Evolutionary conservation across 805 yeast species (phyloP).

Genomic region (Myxozyma neglecta): DNA sequence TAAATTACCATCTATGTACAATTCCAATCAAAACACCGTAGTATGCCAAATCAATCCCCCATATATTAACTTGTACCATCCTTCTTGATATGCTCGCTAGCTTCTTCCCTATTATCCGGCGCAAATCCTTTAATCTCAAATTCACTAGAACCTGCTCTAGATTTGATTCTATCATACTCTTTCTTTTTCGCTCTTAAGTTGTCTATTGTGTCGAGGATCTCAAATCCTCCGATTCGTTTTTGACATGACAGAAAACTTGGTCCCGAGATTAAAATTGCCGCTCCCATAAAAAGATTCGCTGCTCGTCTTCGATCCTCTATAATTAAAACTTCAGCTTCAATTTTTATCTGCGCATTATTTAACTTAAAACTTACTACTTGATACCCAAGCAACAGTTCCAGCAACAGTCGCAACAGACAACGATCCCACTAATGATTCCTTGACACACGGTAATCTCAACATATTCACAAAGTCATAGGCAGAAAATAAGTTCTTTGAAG

Average conservation of each 20-base stretch:
- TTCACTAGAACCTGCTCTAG: no score
- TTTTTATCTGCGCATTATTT: no score
- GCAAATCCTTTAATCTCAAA: no score
- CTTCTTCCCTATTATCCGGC: no score
- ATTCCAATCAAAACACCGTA: no score
- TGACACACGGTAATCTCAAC: slow-evolving; percentile 17
- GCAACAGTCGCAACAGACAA: slow-evolving; percentile 6
- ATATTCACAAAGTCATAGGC: slow-evolving; percentile 20
- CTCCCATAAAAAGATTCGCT: not conserved
- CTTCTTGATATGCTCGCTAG: no score
- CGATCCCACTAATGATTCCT: slow-evolving; percentile 13
- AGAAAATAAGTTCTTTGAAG: slow-evolving; percentile 9
- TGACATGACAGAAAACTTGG: slow-evolving; percentile 11
- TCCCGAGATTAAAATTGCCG: slow-evolving; percentile 3
- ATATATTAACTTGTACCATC: no score
- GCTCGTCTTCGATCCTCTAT: slow-evolving; percentile 15
- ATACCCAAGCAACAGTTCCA: slow-evolving; percentile 13
- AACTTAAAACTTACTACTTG: slow-evolving; percentile 5
- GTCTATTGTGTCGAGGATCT: not conserved
- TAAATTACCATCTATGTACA: no score
- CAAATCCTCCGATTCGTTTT: slow-evolving; percentile 6
- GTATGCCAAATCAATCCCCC: no score
- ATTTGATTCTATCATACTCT: not conserved
- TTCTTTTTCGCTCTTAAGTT: not conserved
- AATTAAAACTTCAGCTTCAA: not conserved